Evolutionary conservation across 768 basidiomycete genomes (phyloP), one percentile per base, ranked within the genome.

Genomic region (Amylocystis lapponica): DNA sequence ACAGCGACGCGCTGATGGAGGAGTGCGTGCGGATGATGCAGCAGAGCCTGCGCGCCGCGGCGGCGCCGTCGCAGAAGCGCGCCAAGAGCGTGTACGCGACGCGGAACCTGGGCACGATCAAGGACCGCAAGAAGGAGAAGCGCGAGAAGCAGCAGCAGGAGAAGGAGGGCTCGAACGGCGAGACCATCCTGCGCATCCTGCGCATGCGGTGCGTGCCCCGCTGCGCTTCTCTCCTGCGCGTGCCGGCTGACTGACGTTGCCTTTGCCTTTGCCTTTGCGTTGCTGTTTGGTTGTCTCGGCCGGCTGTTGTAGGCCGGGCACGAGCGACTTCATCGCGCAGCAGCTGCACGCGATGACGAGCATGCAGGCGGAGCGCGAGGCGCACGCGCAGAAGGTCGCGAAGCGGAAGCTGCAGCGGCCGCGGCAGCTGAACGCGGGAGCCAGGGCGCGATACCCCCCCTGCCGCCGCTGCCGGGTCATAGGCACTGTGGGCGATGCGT

Each of bases 1-100:
- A 20, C 45, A 89, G 87, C 30, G 87, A 89, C 58, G 79, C 78
- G 10, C 66, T 90, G 23, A 93, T 90, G 86, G 87, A 96, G 63
- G 93, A 96, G 66, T 96, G 92, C 52, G 92, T 96, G 16, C 81
- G 88, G 7, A 86, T 92, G 71, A 93, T 95, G 82, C 93, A 95
- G 57, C 84, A 90, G 53, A 85, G 76, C 10, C 68, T 97, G 27
- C 78, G 85, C 12, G 73, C 77, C 4, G 73, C 82, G 1, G 79
- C 88, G 6, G 77, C 85, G 9, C 71, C 87, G 52, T n/a, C n/a
- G n/a, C 88, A 87, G 71, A 89, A 87, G 62, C 83, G 92, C 9
- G 86, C 82, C 2, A 98, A 98, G 75, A 91, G 89, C 47, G 87
- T 99, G 16, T 88, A 91, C 51, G 71, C 81, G 11, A 93, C 95